Base-by-base conservation (phyloP, 768 basidiomycete species). In the Tricholoma furcatifolium region DNA sequence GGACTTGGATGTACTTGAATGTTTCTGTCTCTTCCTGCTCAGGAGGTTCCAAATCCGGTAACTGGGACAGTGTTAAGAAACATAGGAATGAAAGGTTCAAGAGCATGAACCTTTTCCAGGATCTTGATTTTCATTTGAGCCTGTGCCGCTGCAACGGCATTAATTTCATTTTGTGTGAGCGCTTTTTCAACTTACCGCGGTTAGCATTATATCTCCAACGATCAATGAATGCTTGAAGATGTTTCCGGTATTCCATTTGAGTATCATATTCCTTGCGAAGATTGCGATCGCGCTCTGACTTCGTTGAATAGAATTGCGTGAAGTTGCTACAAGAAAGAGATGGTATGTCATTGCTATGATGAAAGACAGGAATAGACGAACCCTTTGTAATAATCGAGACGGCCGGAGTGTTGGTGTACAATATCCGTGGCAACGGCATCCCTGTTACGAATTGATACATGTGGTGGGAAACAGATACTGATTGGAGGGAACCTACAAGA, bases 351-450 rank as follows among this genome's bases (percentile, higher is more conserved):
- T 7, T 21, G 31, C 30, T 24, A 4, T 20, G 20, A 34, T 18
- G 14, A 54, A 36, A 41, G 3, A 18, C 4, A 27, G 23, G 9
- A 35, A 11, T 5, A 35, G n/a, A 59, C 73, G 23, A 62, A 89
- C 84, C 96, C 97, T 75, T 98, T 97, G 77, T 95, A 98, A 73
- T 98, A 98, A 67, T 98, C 94, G 17, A 98, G 78, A 42, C 97
- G 82, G 49, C 79, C 87, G 0, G 88, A 93, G 67, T 98, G 94
- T 68, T 92, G 93, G 67, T 97, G 93, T n/a, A 98, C 82, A 59
- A 99, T 98, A 67, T 99, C 97, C 15, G 97, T 98, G 3, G 97
- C 96, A 34, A 98, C 92, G 14, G 91, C 89, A 68, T 98, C 96
- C 50, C 88, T 91, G 46, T 35, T 55, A 40, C 21, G 11, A 35